Evolutionary conservation across 257 asterid species (phyloP).

Genomic region (Salvia splendens): DNA sequence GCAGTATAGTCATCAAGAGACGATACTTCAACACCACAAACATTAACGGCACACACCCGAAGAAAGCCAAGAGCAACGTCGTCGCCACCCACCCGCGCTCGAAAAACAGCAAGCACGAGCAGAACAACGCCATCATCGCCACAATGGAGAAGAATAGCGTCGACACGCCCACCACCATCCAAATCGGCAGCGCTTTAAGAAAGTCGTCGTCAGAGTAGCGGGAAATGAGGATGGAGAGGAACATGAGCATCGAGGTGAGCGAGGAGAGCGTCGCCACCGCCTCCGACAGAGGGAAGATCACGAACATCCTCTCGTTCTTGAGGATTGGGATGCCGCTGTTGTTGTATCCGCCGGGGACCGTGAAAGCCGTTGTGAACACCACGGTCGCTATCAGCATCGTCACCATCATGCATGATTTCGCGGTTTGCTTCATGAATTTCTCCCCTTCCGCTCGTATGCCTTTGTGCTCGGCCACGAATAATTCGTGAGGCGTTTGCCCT

Average conservation of each 20-base stretch:
- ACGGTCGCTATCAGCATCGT: conserved; percentile 43
- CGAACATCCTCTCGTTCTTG: conserved; percentile 7
- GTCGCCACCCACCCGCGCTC: conserved; percentile 29
- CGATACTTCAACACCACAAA: conserved; percentile 34
- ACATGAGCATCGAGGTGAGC: conserved; percentile 38
- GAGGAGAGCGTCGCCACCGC: conserved; percentile 40
- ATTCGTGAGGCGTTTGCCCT: conserved; percentile 34
- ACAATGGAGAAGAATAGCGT: conserved; percentile 39
- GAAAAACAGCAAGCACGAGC: conserved; percentile 30
- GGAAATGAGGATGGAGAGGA: conserved; percentile 41
- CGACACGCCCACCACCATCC: conserved; percentile 37
- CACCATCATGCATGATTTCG: conserved; percentile 42
- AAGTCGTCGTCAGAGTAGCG: conserved; percentile 40
- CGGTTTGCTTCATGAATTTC: conserved; percentile 41
- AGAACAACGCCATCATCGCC: conserved; percentile 40
- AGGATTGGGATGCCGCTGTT: conserved; percentile 32
- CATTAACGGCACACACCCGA: conserved; percentile 32
- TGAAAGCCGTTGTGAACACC: conserved; percentile 44
- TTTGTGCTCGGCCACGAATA: conserved; percentile 31
- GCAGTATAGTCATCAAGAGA: conserved; percentile 27
- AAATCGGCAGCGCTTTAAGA: conserved; percentile 35
- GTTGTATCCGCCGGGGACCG: conserved; percentile 46
- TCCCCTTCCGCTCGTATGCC: conserved; percentile 38
- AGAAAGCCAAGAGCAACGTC: conserved; percentile 7
- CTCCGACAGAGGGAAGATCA: conserved; percentile 37